phyloP scores from a whole-genome alignment of 192 early-diverging fungal species.

The Umbelopsis vinacea region DNA sequence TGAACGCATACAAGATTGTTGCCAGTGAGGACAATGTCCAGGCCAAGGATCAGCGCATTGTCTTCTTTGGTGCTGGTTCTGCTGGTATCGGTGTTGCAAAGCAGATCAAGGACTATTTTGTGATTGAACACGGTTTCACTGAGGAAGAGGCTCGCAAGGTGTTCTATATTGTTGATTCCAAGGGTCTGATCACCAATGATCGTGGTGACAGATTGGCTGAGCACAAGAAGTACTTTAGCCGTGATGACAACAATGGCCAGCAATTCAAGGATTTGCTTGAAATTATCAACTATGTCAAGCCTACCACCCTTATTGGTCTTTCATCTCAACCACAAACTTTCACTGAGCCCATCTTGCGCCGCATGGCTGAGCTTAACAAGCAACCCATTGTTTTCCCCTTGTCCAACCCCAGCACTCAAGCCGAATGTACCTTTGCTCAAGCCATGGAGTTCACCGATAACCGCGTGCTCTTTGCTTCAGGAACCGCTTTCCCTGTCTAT shows the following conservation, averaged over 20 bases:
- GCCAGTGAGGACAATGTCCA: constrained; percentile 60
- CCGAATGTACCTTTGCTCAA: constrained; percentile 94
- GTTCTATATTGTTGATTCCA: constrained; percentile 91
- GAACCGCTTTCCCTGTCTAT: constrained; percentile 92
- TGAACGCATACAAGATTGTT: constrained; percentile 78
- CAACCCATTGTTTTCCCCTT: constrained; percentile 92
- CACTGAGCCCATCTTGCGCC: constrained; percentile 64
- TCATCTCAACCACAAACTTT: constrained; percentile 84
- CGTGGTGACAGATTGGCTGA: constrained; percentile 83
- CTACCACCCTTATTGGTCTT: constrained; percentile 91
- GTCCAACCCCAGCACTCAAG: constrained; percentile 87
- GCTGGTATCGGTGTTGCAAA: constrained; percentile 95
- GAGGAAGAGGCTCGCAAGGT: constrained; percentile 71
- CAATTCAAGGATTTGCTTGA: constrained; percentile 78
- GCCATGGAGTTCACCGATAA: constrained; percentile 90
- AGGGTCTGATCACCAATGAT: constrained; percentile 88
- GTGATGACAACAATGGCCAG: constrained; percentile 80
- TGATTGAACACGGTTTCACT: constrained; percentile 71
- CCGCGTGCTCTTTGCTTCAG: constrained; percentile 93
- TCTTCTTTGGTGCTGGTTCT: constrained; percentile 94
- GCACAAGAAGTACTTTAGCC: constrained; percentile 88
- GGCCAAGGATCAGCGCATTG: constrained; percentile 78
- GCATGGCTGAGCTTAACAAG: constrained; percentile 79
- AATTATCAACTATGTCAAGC: constrained; percentile 84
- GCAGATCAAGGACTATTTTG: constrained; percentile 84